These are phyloP conservation scores for Eucommia ulmoides DNA, from an alignment of 257 asterid genomes.

Conservation along the genomic window DNA sequence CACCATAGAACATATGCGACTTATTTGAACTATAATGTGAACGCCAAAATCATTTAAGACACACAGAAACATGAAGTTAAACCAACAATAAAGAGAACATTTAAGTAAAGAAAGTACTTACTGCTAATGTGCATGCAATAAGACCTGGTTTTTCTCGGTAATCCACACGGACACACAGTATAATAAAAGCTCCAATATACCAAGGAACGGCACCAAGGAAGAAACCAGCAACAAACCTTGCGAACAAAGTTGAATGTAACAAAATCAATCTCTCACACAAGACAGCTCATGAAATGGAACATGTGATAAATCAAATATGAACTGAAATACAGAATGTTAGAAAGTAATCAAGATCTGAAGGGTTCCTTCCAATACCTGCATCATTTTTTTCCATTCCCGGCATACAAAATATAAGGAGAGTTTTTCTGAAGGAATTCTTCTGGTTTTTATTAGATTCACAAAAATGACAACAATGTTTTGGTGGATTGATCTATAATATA, in stretches of 20 bases:
- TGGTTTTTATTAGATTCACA: too few relatives aligned
- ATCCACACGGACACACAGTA: conserved; percentile 69
- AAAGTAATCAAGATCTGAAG: background rate
- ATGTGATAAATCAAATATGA: background rate
- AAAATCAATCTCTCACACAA: conserved; percentile 2
- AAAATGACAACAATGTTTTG: too few relatives aligned
- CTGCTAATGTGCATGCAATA: conserved; percentile 71
- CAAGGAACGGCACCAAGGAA: conserved; percentile 81
- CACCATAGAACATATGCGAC: background rate
- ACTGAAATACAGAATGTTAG: background rate
- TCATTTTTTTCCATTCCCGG: background rate
- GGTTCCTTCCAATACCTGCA: background rate
- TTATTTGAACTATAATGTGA: background rate
- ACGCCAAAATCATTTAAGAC: background rate
- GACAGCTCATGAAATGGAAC: background rate
- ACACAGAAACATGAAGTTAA: background rate
- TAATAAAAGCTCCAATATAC: conserved; percentile 76
- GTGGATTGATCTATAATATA: too few relatives aligned
- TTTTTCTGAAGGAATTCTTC: too few relatives aligned
- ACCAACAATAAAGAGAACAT: background rate
- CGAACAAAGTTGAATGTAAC: conserved; percentile 8
- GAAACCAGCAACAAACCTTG: conserved; percentile 74
- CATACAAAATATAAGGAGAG: background rate
- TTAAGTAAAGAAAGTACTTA: conserved; percentile 30
- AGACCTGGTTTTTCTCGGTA: conserved; percentile 92